Base-by-base conservation (phyloP, 306 rosid species). In the Cajanus cajan region DNA sequence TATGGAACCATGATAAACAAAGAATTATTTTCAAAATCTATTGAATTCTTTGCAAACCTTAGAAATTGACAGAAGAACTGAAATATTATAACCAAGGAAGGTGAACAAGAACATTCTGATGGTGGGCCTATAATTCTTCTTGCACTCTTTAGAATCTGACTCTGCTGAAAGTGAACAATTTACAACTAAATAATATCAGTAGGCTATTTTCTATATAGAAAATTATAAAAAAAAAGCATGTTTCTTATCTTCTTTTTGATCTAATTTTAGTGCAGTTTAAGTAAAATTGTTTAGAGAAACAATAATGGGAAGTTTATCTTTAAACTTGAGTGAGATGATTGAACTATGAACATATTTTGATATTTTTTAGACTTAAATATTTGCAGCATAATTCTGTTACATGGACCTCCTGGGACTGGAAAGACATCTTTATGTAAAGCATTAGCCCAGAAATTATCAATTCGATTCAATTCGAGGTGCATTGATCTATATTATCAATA, bases 371-470 rank as follows among this genome's bases (percentile, higher is more conserved):
- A 57, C 68, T 65, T 34, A 34, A 45, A 68, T 66, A 75, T 76
- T 78, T 71, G 82, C 88, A 93, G 99, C 81, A 90, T 93, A 78
- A 80, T 96, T 75, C 90, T 96, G 76, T 86, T 96, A 70, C 99
- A 96, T 75, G 99, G 98, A 79, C 98, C 99, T 58, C 99, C 96
- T 19, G 98, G 98, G 57, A 96, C 98, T 21, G 98, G 98, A 64
- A 96, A 93, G 84, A 96, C 99, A 34, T 93, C 98, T 69, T 88
- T 93, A 82, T 96, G 99, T 63, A 96, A 96, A 89, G 97, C 99
- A 55, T 80, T 96, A 82, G 96, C 98, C 74, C 99, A 96, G 77
- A 96, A 96, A 86, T 87, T 96, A 72, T 91, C 97, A 55, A 88
- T 96, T 51, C 87, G 92, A 51, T 90, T 93, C 82, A 92, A 72